These are phyloP conservation scores for Kalmanozyma brasiliensis DNA, from an alignment of 1,284 basidiomycete species.

Conservation along the genomic window DNA sequence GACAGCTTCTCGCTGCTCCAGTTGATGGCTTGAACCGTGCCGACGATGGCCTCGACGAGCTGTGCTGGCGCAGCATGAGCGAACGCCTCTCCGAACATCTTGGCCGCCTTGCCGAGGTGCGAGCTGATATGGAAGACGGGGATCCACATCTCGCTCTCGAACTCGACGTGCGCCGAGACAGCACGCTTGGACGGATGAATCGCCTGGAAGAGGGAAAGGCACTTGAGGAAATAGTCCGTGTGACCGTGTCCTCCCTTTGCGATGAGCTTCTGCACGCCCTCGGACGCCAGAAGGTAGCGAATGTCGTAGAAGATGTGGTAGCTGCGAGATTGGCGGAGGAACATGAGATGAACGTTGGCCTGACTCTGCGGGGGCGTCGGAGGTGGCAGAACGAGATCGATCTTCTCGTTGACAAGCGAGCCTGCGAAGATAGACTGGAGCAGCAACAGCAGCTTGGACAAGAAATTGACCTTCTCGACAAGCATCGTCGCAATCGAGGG, in stretches of 20 bases:
- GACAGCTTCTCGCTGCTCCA: constrained; percentile 36
- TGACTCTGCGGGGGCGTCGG: constrained; percentile 43
- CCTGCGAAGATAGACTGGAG: constrained; percentile 62
- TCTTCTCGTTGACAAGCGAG: constrained; percentile 26
- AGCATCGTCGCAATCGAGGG: constrained; percentile 63
- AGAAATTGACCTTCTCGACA: constrained; percentile 50
- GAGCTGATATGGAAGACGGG: constrained; percentile 64
- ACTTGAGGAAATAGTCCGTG: constrained; percentile 53
- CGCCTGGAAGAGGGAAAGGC: constrained; percentile 61
- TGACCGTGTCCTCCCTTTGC: constrained; percentile 32
- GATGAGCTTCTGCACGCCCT: constrained; percentile 62
- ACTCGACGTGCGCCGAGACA: constrained; percentile 63
- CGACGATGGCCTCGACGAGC: constrained; percentile 77
- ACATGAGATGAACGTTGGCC: constrained; percentile 52
- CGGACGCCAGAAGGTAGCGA: constrained; percentile 60
- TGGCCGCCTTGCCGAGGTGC: constrained; percentile 59
- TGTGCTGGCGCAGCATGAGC: constrained; percentile 72
- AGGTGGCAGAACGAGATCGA: constrained; percentile 52
- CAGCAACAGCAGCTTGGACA: constrained; percentile 55
- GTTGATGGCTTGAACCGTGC: constrained; percentile 77
- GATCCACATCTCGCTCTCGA: constrained; percentile 66
- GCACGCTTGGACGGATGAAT: constrained; percentile 62
- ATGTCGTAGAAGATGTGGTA: constrained; percentile 66
- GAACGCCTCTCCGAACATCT: constrained; percentile 63
- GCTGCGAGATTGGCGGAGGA: constrained; percentile 56